Evolutionary conservation across 2,329 filamentous ascomycete species (phyloP), one percentile per base, ranked within the genome.

Genomic region (Exophiala viscosa): DNA sequence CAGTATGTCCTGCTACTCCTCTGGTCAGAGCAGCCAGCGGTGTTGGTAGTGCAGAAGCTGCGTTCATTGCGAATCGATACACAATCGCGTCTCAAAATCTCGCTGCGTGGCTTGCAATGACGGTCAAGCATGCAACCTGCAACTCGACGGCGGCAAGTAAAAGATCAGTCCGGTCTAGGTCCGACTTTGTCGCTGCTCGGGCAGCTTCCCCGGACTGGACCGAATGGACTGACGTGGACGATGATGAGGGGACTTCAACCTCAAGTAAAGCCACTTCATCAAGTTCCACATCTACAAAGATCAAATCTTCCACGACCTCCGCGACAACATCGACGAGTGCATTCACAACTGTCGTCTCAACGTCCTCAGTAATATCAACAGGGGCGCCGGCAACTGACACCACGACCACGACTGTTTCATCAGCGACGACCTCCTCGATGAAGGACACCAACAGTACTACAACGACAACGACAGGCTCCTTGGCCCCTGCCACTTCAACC

Each of bases 31-130:
- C 61, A 51, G 72, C 72, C 11, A 61, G 52, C 14, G 66, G 67
- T 13, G 54, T 76, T 14, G 69, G 65, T 10, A 48, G 68, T 4
- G 60, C 66, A 4, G 74, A 76, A 55, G 60, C 67, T 11, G 55
- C 53, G n/a, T 76, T 73, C 49, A 60, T 73, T 51, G 57, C 65
- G 3, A 59, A 64, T 5, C 68, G 74, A 31, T 71, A 73, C 48
- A 56, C 63, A 4, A 64, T 68, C 8, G 73, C 74, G 3, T 68
- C 72, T 60, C 58, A 54, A 11, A 65, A 64, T 23, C 66, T 76
- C 15, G 64, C 65, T 36, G 51, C 66, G 33, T 76, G 73, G 73
- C 61, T 75, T 36, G 34, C 34, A 36, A 36, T 10, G 5, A 15
- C 14, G 11, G 34, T 36, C 34, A 36, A 36, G 39, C 54, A 63